These are phyloP conservation scores for Bipolaris zeicola DNA, from an alignment of 2,329 filamentous ascomycete genomes.

Conservation along the genomic window DNA sequence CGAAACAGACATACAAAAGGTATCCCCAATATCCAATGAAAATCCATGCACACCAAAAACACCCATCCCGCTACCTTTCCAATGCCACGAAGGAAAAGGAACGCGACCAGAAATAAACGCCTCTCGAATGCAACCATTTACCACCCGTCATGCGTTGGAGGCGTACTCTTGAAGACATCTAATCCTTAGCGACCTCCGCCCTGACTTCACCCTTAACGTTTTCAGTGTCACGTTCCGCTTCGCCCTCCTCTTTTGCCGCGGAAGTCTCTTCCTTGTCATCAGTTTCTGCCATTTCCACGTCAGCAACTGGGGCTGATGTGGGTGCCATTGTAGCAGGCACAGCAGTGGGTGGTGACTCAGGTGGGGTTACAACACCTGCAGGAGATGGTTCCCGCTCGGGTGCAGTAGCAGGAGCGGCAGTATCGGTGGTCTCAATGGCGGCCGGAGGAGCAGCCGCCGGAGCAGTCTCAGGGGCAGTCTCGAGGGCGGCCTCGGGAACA, in stretches of 20 bases:
- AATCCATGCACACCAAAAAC: conserved; percentile 21
- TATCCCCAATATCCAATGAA: conserved; percentile 16
- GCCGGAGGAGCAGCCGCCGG: not conserved
- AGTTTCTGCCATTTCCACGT: conserved; percentile 42
- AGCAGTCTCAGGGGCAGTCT: not conserved
- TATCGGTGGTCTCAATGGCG: conserved; percentile 4
- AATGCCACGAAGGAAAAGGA: conserved; percentile 6
- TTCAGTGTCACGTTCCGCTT: conserved; percentile 36
- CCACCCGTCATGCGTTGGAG: not conserved
- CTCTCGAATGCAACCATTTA: conserved; percentile 12
- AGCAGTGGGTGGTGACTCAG: conserved; percentile 40
- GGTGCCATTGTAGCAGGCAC: conserved; percentile 23
- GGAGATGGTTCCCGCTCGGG: conserved; percentile 36
- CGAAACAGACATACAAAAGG: conserved; percentile 17
- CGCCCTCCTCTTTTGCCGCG: conserved; percentile 33
- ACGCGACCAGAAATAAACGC: conserved; percentile 16
- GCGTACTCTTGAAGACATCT: not conserved
- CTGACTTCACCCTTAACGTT: conserved; percentile 41
- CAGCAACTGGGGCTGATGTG: conserved; percentile 26
- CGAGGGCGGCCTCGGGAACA: conserved; percentile 14
- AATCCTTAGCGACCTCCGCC: conserved; percentile 37
- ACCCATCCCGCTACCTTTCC: conserved; percentile 15
- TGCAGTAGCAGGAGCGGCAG: conserved; percentile 17
- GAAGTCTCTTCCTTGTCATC: conserved; percentile 25
- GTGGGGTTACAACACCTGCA: conserved; percentile 42